These are phyloP conservation scores for Mycena olivaceomarginata DNA, from an alignment of 768 basidiomycete species.

Conservation along the genomic window DNA sequence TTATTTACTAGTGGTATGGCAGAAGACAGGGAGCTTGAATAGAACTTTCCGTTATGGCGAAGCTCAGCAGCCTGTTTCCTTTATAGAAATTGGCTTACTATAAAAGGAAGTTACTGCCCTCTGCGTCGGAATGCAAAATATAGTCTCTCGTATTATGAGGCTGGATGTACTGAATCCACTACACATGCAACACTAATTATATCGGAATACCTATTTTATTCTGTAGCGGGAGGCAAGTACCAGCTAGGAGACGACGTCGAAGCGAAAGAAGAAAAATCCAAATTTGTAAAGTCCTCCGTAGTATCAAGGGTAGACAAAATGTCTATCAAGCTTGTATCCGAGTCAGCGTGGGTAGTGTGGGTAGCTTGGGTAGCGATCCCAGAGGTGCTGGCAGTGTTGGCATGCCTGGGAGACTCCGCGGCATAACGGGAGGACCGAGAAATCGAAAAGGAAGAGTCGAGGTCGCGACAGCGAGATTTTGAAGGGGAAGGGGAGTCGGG, in stretches of 20 bases:
- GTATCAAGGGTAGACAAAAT: too few relatives aligned
- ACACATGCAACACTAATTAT: background rate
- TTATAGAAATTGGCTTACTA: too few relatives aligned
- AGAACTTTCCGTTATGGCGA: background rate
- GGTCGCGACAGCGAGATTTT: too few relatives aligned
- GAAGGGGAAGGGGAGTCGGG: too few relatives aligned
- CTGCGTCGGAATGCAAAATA: background rate
- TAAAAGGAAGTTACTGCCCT: too few relatives aligned
- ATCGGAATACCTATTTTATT: background rate
- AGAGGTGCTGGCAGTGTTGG: background rate
- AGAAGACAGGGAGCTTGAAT: background rate
- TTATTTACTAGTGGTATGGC: constrained; percentile 26
- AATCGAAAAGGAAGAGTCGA: too few relatives aligned
- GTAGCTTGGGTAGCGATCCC: too few relatives aligned
- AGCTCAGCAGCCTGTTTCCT: too few relatives aligned
- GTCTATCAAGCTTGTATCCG: too few relatives aligned
- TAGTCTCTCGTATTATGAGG: background rate
- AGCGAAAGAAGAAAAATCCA: background rate
- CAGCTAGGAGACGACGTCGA: background rate
- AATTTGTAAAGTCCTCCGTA: background rate
- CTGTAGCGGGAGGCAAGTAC: background rate
- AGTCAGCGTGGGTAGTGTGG: too few relatives aligned
- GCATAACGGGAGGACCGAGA: too few relatives aligned
- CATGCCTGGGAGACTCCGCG: background rate
- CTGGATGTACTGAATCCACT: too few relatives aligned